These are phyloP conservation scores for Cyberlindnera maritima DNA, from an alignment of 805 yeast species.

Conservation along the genomic window DNA sequence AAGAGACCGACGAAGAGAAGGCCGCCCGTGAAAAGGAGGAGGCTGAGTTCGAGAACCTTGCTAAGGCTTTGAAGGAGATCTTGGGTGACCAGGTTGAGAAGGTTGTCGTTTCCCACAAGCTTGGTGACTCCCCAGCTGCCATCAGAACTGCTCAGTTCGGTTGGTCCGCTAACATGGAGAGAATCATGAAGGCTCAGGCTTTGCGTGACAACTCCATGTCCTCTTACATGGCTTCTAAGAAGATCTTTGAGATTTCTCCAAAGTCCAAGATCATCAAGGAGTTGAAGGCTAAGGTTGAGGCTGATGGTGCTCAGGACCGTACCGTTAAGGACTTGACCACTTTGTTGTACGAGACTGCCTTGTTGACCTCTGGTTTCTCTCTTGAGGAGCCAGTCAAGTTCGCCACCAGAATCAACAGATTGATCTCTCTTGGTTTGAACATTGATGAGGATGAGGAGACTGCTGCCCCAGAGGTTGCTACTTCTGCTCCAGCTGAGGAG, in stretches of 20 bases:
- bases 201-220: conserved; percentile 98
- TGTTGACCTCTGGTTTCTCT: conserved; percentile 97
- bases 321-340: conserved; percentile 97
- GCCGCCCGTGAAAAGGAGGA: conserved; percentile 87
- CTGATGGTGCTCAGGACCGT: conserved; percentile 97
- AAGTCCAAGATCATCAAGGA: conserved; percentile 92
- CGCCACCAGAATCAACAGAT: conserved; percentile 97
- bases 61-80: conserved; percentile 94
- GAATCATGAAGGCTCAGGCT: conserved; percentile 99
- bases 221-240: conserved; percentile 99
- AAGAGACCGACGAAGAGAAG: conserved; percentile 99
- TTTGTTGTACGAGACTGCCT: conserved; percentile 94
- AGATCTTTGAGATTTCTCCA: conserved; percentile 98
- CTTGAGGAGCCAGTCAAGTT: conserved; percentile 98
- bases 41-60: conserved; percentile 87
- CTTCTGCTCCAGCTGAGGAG: conserved; percentile 51
- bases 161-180: conserved; percentile 99
- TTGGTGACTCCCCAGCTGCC: conserved; percentile 99
- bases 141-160: conserved; percentile 99
- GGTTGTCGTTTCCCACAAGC: conserved; percentile 96
- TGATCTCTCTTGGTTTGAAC: conserved; percentile 96
- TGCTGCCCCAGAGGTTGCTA: conserved; percentile 61
- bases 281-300: conserved; percentile 93
- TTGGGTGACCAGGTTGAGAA: conserved; percentile 99
- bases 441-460: conserved; percentile 84